phyloP scores from a whole-genome alignment of 2,329 filamentous ascomycete species.

The Fusarium sp. region DNA sequence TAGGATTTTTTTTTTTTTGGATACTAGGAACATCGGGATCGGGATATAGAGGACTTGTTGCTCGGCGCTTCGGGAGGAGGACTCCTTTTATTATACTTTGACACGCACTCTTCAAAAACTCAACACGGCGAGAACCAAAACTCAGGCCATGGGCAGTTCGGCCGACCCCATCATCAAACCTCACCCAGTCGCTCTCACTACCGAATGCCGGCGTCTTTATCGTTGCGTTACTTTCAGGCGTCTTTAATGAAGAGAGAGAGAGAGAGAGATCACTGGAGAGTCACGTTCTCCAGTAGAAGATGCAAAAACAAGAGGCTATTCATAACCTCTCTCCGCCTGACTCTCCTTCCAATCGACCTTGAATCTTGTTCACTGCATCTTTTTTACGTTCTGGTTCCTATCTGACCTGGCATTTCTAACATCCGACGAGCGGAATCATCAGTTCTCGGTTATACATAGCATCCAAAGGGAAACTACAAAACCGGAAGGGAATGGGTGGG shows the following conservation, averaged over 20 bases:
- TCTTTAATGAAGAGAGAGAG: conserved; percentile 10
- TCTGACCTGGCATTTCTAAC: neutral
- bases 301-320: neutral
- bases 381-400: conserved; percentile 3
- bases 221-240: conserved; percentile 16
- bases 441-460: neutral
- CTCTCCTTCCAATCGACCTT: conserved; percentile 3
- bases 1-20: conserved; percentile 31
- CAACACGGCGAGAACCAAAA: neutral
- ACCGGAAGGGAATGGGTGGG: neutral
- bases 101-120: conserved; percentile 3
- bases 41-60: conserved; percentile 42
- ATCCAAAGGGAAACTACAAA: conserved; percentile 17
- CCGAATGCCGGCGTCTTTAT: conserved; percentile 8
- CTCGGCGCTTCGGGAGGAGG: conserved; percentile 38
- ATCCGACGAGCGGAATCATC: no score
- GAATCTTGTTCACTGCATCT: neutral
- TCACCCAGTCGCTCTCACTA: neutral
- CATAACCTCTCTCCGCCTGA: neutral
- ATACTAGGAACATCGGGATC: conserved; percentile 27
- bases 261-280: conserved; percentile 17
- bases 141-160: conserved; percentile 13
- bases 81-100: conserved; percentile 12
- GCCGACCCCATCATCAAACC: conserved; percentile 2
- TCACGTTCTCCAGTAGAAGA: conserved; percentile 1